Conservation (phyloP, 805 yeast species). For the Novakomyces olei region DNA sequence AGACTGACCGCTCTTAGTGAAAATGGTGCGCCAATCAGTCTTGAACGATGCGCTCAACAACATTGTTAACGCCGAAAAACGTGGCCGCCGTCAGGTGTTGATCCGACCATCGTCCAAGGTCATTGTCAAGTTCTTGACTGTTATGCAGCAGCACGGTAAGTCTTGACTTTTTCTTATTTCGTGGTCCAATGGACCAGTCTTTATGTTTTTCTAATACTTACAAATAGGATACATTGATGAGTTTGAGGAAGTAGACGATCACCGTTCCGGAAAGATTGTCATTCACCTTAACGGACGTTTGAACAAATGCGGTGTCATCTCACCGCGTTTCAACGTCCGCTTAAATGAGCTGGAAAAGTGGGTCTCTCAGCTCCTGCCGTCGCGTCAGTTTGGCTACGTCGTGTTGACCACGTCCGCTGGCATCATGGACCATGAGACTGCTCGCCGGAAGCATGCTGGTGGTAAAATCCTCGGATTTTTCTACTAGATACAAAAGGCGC, state of each 20-base stretch:
- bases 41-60: slow-evolving; percentile 96
- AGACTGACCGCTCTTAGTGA: too few relatives aligned
- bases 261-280: slow-evolving; percentile 95
- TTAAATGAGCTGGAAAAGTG: slow-evolving; percentile 90
- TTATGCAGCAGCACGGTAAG: slow-evolving; percentile 91
- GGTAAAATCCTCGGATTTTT: slow-evolving; percentile 98
- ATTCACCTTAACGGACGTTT: slow-evolving; percentile 93
- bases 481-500: slow-evolving; percentile 46
- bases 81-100: slow-evolving; percentile 97
- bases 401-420: slow-evolving; percentile 98
- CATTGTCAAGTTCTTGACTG: slow-evolving; percentile 86
- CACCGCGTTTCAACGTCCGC: slow-evolving; percentile 96
- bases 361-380: slow-evolving; percentile 96
- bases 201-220: slow-evolving; percentile 4
- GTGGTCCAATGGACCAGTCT: slow-evolving; percentile 20
- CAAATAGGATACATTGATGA: slow-evolving; percentile 68
- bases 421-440: slow-evolving; percentile 99
- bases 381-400: slow-evolving; percentile 97
- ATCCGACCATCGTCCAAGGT: slow-evolving; percentile 98
- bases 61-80: slow-evolving; percentile 96
- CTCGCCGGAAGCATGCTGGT: slow-evolving; percentile 98
- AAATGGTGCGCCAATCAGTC: slow-evolving; percentile 94
- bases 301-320: slow-evolving; percentile 96
- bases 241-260: slow-evolving; percentile 95
- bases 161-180: slow-evolving; percentile 21